A percentile compares a stretch with the other conserved stretches of the same genome.
phyloP scores from a whole-genome alignment of 805 yeast species.

The Naumovozyma castellii region DNA sequence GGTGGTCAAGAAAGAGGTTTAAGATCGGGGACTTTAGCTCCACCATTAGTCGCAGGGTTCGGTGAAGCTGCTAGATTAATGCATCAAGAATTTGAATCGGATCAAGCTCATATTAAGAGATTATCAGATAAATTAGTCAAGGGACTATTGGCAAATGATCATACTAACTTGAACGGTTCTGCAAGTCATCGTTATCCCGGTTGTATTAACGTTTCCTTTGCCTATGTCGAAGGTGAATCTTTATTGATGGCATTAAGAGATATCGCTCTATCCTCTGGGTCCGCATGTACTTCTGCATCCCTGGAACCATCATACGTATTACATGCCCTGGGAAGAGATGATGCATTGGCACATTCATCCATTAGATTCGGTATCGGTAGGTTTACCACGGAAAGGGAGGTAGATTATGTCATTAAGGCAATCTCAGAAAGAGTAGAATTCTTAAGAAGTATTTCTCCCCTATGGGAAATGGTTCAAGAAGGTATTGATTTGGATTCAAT shows the following conservation, averaged over 20 bases:
- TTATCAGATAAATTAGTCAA: conserved; percentile 65
- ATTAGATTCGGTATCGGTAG: conserved; percentile 96
- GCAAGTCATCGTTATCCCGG: conserved; percentile 69
- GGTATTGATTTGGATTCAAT: conserved; percentile 90
- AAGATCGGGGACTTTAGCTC: conserved; percentile 93
- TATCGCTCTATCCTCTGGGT: conserved; percentile 90
- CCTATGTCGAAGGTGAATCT: conserved; percentile 97
- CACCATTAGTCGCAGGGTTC: conserved; percentile 91
- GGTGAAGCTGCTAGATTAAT: conserved; percentile 94
- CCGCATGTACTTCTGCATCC: conserved; percentile 98
- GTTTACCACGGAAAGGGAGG: conserved; percentile 92
- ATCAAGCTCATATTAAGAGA: conserved; percentile 55
- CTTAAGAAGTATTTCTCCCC: conserved; percentile 84
- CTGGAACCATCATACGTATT: conserved; percentile 94
- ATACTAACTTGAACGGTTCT: conserved; percentile 86
- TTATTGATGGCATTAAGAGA: conserved; percentile 95
- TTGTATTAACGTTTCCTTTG: conserved; percentile 93
- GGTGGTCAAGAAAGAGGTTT: conserved; percentile 99
- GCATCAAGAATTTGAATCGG: conserved; percentile 62
- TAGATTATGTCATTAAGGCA: conserved; percentile 87
- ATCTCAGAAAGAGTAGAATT: conserved; percentile 82
- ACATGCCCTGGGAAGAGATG: conserved; percentile 96
- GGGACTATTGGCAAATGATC: conserved; percentile 72
- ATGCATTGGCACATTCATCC: conserved; percentile 96
- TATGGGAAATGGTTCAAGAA: conserved; percentile 99